Conservation (phyloP, 176 grass and related monocot species). For the Aegilops speltoides region DNA sequence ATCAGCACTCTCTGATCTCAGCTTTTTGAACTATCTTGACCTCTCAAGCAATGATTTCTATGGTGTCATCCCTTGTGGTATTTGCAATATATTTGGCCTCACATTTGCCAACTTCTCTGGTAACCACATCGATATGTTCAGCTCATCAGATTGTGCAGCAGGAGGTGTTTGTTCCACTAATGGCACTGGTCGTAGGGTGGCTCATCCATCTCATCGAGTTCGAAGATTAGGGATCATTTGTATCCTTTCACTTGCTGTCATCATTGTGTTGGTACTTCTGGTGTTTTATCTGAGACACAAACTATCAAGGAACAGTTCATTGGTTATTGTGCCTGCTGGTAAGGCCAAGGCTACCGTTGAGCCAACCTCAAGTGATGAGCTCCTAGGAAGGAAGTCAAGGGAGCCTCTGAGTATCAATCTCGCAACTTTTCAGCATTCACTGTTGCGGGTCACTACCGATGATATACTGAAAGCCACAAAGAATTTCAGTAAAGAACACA, state of each 20-base stretch:
- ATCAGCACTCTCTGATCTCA: slow-evolving; percentile 58
- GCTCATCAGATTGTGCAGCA: slow-evolving; percentile 60
- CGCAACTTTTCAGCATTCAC: slow-evolving; percentile 83
- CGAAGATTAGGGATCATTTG: slow-evolving; percentile 44
- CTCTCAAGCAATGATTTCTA: slow-evolving; percentile 76
- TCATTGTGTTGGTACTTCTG: slow-evolving; percentile 44
- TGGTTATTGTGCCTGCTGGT: slow-evolving; percentile 39
- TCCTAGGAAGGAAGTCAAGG: slow-evolving; percentile 75
- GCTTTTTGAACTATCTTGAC: slow-evolving; percentile 83
- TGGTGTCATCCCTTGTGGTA: slow-evolving; percentile 72
- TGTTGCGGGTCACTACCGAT: slow-evolving; percentile 74
- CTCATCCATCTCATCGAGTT: slow-evolving; percentile 38
- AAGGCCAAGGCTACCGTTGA: slow-evolving; percentile 64
- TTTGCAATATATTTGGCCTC: slow-evolving; percentile 75
- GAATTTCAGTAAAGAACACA: slow-evolving; percentile 92
- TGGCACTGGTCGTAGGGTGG: slow-evolving; percentile 27
- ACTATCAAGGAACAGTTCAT: slow-evolving; percentile 37
- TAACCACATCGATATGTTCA: slow-evolving; percentile 52
- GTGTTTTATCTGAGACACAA: slow-evolving; percentile 52
- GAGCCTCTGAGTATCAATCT: slow-evolving; percentile 94
- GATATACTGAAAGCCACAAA: slow-evolving; percentile 92
- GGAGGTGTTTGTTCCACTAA: slow-evolving; percentile 37
- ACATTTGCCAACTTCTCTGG: slow-evolving; percentile 77
- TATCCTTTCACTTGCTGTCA: slow-evolving; percentile 30
- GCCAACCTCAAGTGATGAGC: slow-evolving; percentile 79